phyloP scores from a whole-genome alignment of 2,329 filamentous ascomycete species.

The Colletotrichum euphorbiae region DNA sequence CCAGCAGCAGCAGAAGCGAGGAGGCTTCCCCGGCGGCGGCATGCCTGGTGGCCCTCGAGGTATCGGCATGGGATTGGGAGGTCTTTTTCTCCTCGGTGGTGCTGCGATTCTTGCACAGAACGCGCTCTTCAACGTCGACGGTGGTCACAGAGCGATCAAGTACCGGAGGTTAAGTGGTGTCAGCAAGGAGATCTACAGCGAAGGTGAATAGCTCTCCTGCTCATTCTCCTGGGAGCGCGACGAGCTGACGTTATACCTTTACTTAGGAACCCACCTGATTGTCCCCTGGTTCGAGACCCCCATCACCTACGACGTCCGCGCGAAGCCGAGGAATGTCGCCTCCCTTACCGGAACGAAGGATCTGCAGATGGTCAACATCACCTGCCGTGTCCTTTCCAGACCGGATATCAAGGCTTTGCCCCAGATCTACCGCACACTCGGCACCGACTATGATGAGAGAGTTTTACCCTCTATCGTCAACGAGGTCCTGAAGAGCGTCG shows the following conservation, averaged over 20 bases:
- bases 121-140: slow-evolving; percentile 86
- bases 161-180: slow-evolving; percentile 94
- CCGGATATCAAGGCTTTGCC: slow-evolving; percentile 89
- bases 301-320: slow-evolving; percentile 96
- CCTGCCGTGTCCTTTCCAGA: slow-evolving; percentile 96
- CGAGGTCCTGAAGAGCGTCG: slow-evolving; percentile 97
- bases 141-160: slow-evolving; percentile 99
- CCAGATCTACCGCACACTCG: slow-evolving; percentile 96
- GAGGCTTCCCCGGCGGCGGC: slow-evolving; percentile 54
- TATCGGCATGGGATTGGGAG: slow-evolving; percentile 54
- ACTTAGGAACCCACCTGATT: slow-evolving; percentile 85
- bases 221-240: neutral
- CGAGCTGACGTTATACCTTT: neutral
- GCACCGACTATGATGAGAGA: slow-evolving; percentile 95
- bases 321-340: slow-evolving; percentile 95
- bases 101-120: slow-evolving; percentile 66
- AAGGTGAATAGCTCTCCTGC: slow-evolving; percentile 71
- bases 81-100: slow-evolving; percentile 58
- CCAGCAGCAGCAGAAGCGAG: slow-evolving; percentile 53
- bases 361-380: slow-evolving; percentile 99
- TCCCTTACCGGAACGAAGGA: slow-evolving; percentile 99
- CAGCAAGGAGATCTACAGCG: slow-evolving; percentile 93
- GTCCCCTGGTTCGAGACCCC: slow-evolving; percentile 98
- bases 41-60: slow-evolving; percentile 53
- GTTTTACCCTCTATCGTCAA: slow-evolving; percentile 98